Conservation (phyloP, 768 basidiomycete species). For the Amanita brunnescens region DNA sequence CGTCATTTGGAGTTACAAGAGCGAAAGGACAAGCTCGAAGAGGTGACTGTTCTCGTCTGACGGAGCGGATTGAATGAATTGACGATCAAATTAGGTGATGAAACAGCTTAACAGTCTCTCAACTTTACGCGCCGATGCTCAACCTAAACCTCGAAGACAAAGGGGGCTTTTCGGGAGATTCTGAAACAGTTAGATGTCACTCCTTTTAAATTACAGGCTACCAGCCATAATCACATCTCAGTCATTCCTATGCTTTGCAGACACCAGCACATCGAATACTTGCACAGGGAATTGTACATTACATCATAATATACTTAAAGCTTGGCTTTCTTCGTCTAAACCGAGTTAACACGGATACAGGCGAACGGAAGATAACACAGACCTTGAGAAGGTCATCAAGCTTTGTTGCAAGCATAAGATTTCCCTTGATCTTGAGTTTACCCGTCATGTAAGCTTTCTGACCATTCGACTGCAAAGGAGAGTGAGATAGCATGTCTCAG, state of each 20-base stretch:
- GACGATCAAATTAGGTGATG: constrained; percentile 57
- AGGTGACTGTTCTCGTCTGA: constrained; percentile 37
- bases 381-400: constrained; percentile 81
- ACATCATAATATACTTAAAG: constrained; percentile 20
- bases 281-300: not conserved
- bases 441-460: constrained; percentile 97
- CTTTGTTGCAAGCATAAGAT: constrained; percentile 92
- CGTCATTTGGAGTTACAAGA: constrained; percentile 91
- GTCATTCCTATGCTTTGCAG: not conserved
- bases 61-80: not conserved
- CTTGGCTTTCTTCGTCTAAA: constrained; percentile 37
- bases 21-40: constrained; percentile 94
- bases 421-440: constrained; percentile 85
- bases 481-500: not conserved
- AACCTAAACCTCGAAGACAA: constrained; percentile 63
- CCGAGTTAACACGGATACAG: not conserved
- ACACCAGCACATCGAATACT: not conserved
- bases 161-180: constrained; percentile 77
- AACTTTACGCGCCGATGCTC: constrained; percentile 76
- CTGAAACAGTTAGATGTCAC: constrained; percentile 19
- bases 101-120: constrained; percentile 90
- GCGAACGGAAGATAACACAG: constrained; percentile 10
- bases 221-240: not conserved
- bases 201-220: not conserved
- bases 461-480: constrained; percentile 54